Evolutionary conservation across 805 yeast species (phyloP).

Genomic region (Myxozyma neglecta): DNA sequence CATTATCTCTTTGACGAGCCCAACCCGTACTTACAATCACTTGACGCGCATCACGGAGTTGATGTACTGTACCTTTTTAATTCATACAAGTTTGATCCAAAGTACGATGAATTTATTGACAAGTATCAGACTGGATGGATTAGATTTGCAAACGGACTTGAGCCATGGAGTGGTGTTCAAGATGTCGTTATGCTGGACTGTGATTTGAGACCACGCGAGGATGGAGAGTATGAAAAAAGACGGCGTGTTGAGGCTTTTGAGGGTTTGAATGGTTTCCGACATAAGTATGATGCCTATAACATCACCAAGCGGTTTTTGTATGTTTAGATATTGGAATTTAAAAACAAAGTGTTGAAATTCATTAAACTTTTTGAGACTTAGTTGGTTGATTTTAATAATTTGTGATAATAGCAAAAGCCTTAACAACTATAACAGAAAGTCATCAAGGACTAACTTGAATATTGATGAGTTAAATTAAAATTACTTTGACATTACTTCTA

Average conservation of each 20-base stretch:
- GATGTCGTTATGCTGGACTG: slow-evolving; percentile 19
- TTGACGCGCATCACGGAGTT: slow-evolving; percentile 41
- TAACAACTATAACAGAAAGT: too few relatives aligned
- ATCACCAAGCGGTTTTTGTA: slow-evolving; percentile 27
- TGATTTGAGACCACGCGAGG: slow-evolving; percentile 13
- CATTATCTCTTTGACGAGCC: slow-evolving; percentile 39
- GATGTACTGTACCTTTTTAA: slow-evolving; percentile 39
- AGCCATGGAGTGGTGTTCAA: slow-evolving; percentile 35
- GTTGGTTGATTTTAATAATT: neutral
- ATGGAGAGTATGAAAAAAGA: slow-evolving; percentile 25
- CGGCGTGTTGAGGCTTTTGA: slow-evolving; percentile 18
- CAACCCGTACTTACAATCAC: slow-evolving; percentile 36
- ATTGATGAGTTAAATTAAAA: too few relatives aligned
- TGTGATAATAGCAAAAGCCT: too few relatives aligned
- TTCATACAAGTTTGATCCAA: slow-evolving; percentile 33
- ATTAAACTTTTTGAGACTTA: neutral
- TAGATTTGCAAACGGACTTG: slow-evolving; percentile 34
- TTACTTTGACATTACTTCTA: too few relatives aligned
- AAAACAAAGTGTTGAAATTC: neutral
- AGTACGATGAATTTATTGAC: slow-evolving; percentile 26
- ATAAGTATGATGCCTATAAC: slow-evolving; percentile 29
- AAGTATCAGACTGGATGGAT: slow-evolving; percentile 37
- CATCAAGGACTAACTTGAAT: too few relatives aligned
- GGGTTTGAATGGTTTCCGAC: slow-evolving; percentile 12
- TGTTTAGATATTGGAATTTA: neutral